Evolutionary conservation across 2,329 filamentous ascomycete genomes (phyloP).

Genomic region (Aspergillus floridensis): DNA sequence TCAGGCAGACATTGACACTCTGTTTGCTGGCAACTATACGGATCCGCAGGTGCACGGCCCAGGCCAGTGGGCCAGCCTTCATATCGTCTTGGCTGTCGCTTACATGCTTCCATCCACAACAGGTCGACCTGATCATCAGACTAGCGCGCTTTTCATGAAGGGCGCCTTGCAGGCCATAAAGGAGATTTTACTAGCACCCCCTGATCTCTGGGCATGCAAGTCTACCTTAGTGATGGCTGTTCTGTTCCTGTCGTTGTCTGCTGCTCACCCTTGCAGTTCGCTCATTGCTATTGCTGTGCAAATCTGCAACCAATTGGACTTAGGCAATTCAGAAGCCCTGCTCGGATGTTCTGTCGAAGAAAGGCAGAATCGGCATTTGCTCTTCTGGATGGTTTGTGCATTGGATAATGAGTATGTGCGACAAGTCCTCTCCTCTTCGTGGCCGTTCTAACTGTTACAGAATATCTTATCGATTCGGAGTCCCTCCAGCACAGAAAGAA

Average conservation of each 20-base stretch:
- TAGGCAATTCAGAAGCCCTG: slow-evolving; percentile 4
- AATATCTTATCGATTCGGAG: slow-evolving; percentile 17
- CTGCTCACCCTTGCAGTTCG: slow-evolving; percentile 14
- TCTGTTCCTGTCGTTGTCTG: slow-evolving; percentile 13
- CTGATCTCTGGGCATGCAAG: slow-evolving; percentile 16
- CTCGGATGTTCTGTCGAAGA: slow-evolving; percentile 5
- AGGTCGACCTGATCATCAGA: slow-evolving; percentile 10
- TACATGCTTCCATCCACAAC: slow-evolving; percentile 9
- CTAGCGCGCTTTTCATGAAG: slow-evolving; percentile 18
- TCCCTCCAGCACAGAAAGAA: slow-evolving; percentile 13
- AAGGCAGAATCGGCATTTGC: slow-evolving; percentile 7
- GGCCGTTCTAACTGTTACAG: slow-evolving; percentile 8
- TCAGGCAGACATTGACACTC: slow-evolving; percentile 8
- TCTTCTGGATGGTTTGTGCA: slow-evolving; percentile 20
- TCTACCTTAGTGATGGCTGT: slow-evolving; percentile 14
- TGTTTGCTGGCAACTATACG: slow-evolving; percentile 10
- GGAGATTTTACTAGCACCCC: slow-evolving; percentile 14
- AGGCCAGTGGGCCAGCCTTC: slow-evolving; percentile 15
- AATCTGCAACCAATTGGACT: slow-evolving; percentile 14
- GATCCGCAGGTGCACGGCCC: slow-evolving; percentile 7
- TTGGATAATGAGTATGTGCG: slow-evolving; percentile 19
- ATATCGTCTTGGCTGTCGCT: slow-evolving; percentile 16
- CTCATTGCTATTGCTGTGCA: slow-evolving; percentile 15
- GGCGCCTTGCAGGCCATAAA: slow-evolving; percentile 14
- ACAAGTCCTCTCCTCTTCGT: too few relatives aligned